Evolutionary conservation across 2,329 filamentous ascomycete species (phyloP), one percentile per base, ranked within the genome.

Genomic region (Davidsoniella virescens): DNA sequence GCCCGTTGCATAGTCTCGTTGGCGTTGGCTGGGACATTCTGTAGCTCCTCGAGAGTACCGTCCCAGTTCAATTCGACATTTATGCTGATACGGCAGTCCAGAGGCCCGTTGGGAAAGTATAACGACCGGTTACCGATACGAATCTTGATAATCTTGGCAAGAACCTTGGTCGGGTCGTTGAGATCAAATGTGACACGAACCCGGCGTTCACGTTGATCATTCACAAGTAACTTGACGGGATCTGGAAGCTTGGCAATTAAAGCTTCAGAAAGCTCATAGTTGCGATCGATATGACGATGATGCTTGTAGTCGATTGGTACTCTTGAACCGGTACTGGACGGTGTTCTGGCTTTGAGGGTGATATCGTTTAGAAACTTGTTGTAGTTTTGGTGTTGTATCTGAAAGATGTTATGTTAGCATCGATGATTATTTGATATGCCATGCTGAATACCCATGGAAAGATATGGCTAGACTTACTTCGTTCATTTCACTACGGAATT

Each of bases 51-150:
- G 3, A 78, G 70, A 0, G 84, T 59, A 1, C 87, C 86, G 3
- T 87, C 74, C 69, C 81, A 94, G 49, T 82, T 75, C 76, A 93
- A 87, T 76, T 98, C 93, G 2, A 98, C 74, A 61, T 94, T 96
- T 60, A 98, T 80, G 59, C 87, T 94, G 57, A 98, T 81, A 9
- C 92, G 84, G 65, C 87, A 94, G 65, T 98, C 92, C 59, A 95
- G 84, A 2, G 78, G 76, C 7, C 75, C 76, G 46, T 70, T 69
- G 0, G 92, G 90, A 57, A 87, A 83, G 64, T 84, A 82, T 16
- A 98, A 74, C 58, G 94, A 84, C n/a, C 95, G 68, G 62, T 98
- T 87, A 23, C 78, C 80, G 12, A 96, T 72, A n/a, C 87, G 79
- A 23, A 81, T 79, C 68, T 98, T 98, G 64, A 98, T 79, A 58